Evolutionary conservation across 192 early-diverging fungal genomes (phyloP), one percentile per base, ranked within the genome.

Genomic region (Helicostylum pulchrum): DNA sequence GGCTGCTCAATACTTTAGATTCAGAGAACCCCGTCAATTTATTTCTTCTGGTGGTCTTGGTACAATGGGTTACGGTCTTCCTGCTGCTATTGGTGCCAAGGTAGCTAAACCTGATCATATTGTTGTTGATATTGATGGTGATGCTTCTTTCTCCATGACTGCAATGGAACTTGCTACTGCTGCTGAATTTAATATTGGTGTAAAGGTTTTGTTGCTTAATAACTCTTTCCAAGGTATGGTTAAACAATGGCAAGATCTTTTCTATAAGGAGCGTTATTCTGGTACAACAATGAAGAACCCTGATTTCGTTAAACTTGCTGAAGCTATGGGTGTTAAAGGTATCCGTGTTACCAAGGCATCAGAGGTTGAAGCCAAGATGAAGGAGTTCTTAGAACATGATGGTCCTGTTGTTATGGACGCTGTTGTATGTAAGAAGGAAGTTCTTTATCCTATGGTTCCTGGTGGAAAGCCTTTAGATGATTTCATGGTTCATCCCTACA

Each of bases 141-240:
- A 99, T 80, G 95, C 94, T 45, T 94, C 91, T 30, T 95, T 99
- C 85, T 94, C 87, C 26, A 99, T 99, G 97, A 97, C 97, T 0
- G 95, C 87, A 15, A 97, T 97, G 93, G 97, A 99, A 74, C 76
- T 99, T 76, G 93, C 92, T 71, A 99, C 97, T 0, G 94, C 95
- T 7, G 85, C 93, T n/a, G 94, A 97, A 80, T 98, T 88, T 83
- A 91, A 96, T 72, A 95, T 99, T 77, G 90, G 87, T 45, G 94
- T 96, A 74, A 99, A 99, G 85, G 91, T 95, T 34, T 75, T 99
- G 10, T 82, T 99, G 59, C 81, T 99, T 26, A 98, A 99, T 85
- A 99, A 99, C 76, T 92, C 94, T 65, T 99, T 97, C 92, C 97
- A 99, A 78, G 97, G 97, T 39, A 97, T 97, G 97, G 94, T 96